Evolutionary conservation across 2,329 filamentous ascomycete genomes (phyloP), one percentile per base, ranked within the genome.

Genomic region (Botrytis fabae): DNA sequence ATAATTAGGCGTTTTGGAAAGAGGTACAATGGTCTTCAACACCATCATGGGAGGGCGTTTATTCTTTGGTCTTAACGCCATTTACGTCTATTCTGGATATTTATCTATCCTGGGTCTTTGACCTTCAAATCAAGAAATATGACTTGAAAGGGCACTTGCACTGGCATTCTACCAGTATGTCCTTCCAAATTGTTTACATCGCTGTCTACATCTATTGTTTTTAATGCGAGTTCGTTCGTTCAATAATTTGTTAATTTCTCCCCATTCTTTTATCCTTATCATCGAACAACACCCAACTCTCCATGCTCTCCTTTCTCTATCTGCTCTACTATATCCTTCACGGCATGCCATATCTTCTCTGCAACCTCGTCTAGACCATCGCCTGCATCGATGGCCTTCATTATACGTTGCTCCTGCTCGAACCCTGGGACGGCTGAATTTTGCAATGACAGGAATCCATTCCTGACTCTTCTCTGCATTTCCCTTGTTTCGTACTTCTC

Each of bases 401-500:
- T 81, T 74, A 88, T 86, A 81, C 44, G 65, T 87, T 85, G 77
- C 85, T 85, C 78, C 86, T 85, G 80, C 87, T 85, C 73, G 14
- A 71, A 66, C 1, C 70, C 70, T 42, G 20, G 44, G 79, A 80
- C 79, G 40, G 75, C 75, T 1, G 75, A 73, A 16, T 73, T 40
- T n/a, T 84, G 84, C 74, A 91, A 78, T 0, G 83, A 85, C 83
- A 86, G 87, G 81, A 97, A 98, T 68, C 97, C 81, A 75, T 90
- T 87, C 32, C 93, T 85, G 22, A 98, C 96, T 16, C 90, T 87
- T 74, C 87, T 85, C 84, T 99, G 96, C 89, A 97, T 93, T 79
- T 91, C 90, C 74, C 87, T 88, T 80, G 90, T 92, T 84, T 99
- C 96, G 80, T 98, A 99, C 75, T 93, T 87, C 85, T 99, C 96